Evolutionary conservation across 2,329 filamentous ascomycete genomes (phyloP).

Genomic region (Sporothrix sp.): DNA sequence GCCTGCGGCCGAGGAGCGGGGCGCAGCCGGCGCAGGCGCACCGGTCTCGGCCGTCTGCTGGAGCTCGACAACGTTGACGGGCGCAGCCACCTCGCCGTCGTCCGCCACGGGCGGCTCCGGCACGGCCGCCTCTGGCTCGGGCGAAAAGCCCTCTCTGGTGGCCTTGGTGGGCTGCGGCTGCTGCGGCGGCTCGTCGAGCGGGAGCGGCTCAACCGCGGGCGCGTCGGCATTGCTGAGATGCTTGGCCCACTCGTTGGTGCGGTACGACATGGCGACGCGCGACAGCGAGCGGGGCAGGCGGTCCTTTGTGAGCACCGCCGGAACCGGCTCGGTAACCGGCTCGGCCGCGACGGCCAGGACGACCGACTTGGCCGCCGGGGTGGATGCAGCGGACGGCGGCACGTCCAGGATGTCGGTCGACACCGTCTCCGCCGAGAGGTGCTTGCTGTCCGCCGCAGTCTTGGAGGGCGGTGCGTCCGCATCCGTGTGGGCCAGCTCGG

Average conservation of each 20-base stretch:
- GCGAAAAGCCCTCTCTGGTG: background rate
- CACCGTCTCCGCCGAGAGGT: conserved; percentile 1
- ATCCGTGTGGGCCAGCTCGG: conserved; percentile 22
- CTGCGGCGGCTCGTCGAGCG: conserved; percentile 31
- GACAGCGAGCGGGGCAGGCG: conserved; percentile 63
- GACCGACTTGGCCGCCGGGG: conserved; percentile 22
- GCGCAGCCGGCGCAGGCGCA: conserved; percentile 30
- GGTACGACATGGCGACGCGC: conserved; percentile 68
- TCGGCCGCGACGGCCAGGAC: conserved; percentile 32
- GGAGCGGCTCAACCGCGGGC: conserved; percentile 55
- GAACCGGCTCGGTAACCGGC: conserved; percentile 35
- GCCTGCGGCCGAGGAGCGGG: conserved; percentile 23
- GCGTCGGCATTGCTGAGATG: conserved; percentile 69
- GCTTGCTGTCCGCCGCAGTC: background rate
- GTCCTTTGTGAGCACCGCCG: conserved; percentile 45
- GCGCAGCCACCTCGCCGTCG: conserved; percentile 43
- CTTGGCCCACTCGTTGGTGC: conserved; percentile 95
- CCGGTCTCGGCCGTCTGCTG: conserved; percentile 52
- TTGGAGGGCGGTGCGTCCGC: too few species aligned
- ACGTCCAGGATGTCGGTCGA: background rate
- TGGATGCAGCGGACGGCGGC: conserved; percentile 2
- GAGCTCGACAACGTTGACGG: conserved; percentile 54
- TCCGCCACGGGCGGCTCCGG: conserved; percentile 10
- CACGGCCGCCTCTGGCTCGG: background rate
- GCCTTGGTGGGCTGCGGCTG: background rate